phyloP scores from a whole-genome alignment of 2,329 filamentous ascomycete genomes.

The Paecilomyces sp. region DNA sequence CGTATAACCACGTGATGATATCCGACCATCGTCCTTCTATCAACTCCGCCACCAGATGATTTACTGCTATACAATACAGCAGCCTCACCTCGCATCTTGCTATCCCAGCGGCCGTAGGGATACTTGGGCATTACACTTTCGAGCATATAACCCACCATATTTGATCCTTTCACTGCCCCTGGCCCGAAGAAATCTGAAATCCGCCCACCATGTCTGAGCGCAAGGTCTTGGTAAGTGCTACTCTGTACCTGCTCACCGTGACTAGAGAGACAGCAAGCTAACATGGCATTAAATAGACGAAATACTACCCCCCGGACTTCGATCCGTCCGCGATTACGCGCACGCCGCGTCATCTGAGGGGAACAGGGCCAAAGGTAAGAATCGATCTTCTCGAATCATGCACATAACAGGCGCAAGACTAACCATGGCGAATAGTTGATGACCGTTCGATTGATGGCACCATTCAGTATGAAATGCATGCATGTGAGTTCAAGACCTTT shows the following conservation, averaged over 20 bases:
- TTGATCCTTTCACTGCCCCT: background rate
- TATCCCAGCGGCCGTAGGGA: background rate
- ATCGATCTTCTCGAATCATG: background rate
- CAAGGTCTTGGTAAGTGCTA: slow-evolving; percentile 54
- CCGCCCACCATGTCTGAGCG: slow-evolving; percentile 67
- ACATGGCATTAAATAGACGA: slow-evolving; percentile 12
- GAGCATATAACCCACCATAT: background rate
- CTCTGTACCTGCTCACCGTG: background rate
- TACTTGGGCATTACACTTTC: background rate
- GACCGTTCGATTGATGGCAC: slow-evolving; percentile 84
- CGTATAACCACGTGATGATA: background rate
- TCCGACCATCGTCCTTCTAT: background rate
- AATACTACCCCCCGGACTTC: slow-evolving; percentile 67
- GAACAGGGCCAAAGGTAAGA: slow-evolving; percentile 58
- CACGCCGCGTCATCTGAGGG: slow-evolving; percentile 48
- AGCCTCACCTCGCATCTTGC: background rate
- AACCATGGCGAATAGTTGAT: slow-evolving; percentile 45
- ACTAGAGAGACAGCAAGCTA: background rate
- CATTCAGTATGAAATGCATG: slow-evolving; percentile 71
- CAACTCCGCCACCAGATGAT: background rate
- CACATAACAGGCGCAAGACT: background rate
- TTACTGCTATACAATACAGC: background rate
- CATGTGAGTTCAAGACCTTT: background rate
- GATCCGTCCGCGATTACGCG: slow-evolving; percentile 76
- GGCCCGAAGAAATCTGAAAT: background rate